These are phyloP conservation scores for Phyllostachys edulis DNA, from an alignment of 176 grass and related monocot genomes.

Conservation along the genomic window DNA sequence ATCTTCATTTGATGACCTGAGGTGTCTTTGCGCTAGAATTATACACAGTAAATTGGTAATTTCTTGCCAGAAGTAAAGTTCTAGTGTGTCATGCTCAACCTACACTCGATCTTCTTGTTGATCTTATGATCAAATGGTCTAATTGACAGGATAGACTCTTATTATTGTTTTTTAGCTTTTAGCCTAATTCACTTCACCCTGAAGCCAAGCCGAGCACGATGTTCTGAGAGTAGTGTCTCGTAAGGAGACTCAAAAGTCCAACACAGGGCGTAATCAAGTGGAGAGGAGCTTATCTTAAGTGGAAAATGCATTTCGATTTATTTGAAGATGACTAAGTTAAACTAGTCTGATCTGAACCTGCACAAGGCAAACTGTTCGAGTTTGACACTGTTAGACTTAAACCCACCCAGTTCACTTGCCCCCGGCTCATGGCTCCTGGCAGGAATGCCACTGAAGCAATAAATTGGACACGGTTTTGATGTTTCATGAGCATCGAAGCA, in stretches of 20 bases:
- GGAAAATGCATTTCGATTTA: background rate
- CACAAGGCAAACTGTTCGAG: background rate
- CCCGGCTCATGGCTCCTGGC: background rate
- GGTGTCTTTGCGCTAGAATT: background rate
- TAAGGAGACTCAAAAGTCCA: background rate
- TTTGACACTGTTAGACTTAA: background rate
- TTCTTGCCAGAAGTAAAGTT: background rate
- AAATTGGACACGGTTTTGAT: background rate
- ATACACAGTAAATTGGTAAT: background rate
- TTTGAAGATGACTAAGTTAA: background rate
- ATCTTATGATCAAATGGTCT: background rate
- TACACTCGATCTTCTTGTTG: background rate
- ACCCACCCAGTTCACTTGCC: background rate
- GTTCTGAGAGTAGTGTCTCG: background rate
- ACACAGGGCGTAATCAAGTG: background rate
- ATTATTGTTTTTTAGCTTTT: background rate
- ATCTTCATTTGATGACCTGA: background rate
- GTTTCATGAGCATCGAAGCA: slow-evolving; percentile 11
- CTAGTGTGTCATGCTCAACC: background rate
- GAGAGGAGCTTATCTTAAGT: background rate
- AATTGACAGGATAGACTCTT: background rate
- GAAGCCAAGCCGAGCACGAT: background rate
- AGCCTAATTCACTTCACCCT: background rate
- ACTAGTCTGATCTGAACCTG: background rate
- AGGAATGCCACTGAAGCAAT: background rate